Base-by-base conservation (phyloP, 257 asterid genomes). In the Lantana camara region DNA sequence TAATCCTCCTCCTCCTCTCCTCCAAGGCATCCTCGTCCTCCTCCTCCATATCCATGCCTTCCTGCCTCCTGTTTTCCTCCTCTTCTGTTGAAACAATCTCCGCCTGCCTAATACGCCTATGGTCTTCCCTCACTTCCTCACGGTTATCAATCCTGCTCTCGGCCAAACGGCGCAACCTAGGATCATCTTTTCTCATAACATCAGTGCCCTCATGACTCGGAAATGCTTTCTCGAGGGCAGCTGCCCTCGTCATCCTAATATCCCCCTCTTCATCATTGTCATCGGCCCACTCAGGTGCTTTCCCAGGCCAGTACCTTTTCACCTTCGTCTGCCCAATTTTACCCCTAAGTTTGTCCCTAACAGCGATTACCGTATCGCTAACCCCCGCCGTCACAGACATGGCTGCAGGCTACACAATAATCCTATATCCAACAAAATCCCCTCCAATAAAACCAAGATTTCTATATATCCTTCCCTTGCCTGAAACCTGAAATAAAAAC, bases 311-410 rank as follows among this genome's bases (percentile, higher is more conserved):
- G 68, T 93, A 90, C 58, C 99, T 69, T 63, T 90, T 93, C 63
- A 93, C 99, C 76, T 87, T 90, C 23, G 99, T 93, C 70, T 85
- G 96, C 61, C 96, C 97, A 56, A 93, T 90, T 70, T 85, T 90
- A 13, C 99, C 99, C 73, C 94, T 80, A 30, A 93, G 99, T 74
- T 93, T 93, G 58, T 93, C 99, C 86, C 99, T 81, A 48, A 90
- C 75, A 0, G 96, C 85, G 49, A 87, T 93, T 7, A 90, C 77
- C 0, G 94, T 71, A 63, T 90, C 94, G 80, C 97, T 90, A 53
- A 93, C 96, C 20, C 99, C 97, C 5, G 95, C 97, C 53, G 95
- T 87, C 41, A 93, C 99, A 46, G 99, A 93, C 99, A 93, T 93
- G 82, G 73, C 68, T 75, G 27, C 75, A 42, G 19, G 21, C 47